Conservation (phyloP, 495 filamentous ascomycete species). For the Podospora comata region DNA sequence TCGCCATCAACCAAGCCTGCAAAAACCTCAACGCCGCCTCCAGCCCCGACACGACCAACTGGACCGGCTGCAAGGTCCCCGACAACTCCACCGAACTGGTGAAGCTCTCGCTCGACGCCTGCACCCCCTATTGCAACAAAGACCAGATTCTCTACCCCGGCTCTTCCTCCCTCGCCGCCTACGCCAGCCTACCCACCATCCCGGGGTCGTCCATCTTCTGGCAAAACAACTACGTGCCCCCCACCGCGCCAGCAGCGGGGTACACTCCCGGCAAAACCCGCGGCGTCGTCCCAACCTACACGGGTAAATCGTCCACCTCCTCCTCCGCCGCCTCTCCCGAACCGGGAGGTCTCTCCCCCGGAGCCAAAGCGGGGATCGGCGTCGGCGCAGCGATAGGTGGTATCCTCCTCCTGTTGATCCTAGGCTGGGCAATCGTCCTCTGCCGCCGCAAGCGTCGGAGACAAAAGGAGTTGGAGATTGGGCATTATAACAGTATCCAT, state of each 20-base stretch:
- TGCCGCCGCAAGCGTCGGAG: constrained; percentile 7
- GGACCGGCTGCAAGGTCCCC: constrained; percentile 22
- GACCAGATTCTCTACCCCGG: constrained; percentile 21
- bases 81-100: constrained; percentile 20
- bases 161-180: constrained; percentile 20
- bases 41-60: constrained; percentile 13
- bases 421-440: constrained; percentile 6
- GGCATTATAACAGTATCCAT: constrained; percentile 3
- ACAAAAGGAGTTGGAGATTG: neutral
- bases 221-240: constrained; percentile 21
- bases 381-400: constrained; percentile 24
- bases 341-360: constrained; percentile 9
- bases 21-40: constrained; percentile 17
- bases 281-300: constrained; percentile 13
- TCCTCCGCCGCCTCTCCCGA: neutral
- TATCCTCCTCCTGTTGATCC: constrained; percentile 13
- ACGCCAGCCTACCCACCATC: constrained; percentile 20
- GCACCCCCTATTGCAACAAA: constrained; percentile 23
- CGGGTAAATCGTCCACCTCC: neutral
- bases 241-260: constrained; percentile 15
- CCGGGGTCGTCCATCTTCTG: constrained; percentile 25
- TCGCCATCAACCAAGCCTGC: constrained; percentile 27
- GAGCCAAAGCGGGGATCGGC: constrained; percentile 24
- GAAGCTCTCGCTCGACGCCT: constrained; percentile 22
- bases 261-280: constrained; percentile 17